Evolutionary conservation across 495 filamentous ascomycete genomes (phyloP), one percentile per base, ranked within the genome.

Genomic region (Polyplosphaeria fusca): DNA sequence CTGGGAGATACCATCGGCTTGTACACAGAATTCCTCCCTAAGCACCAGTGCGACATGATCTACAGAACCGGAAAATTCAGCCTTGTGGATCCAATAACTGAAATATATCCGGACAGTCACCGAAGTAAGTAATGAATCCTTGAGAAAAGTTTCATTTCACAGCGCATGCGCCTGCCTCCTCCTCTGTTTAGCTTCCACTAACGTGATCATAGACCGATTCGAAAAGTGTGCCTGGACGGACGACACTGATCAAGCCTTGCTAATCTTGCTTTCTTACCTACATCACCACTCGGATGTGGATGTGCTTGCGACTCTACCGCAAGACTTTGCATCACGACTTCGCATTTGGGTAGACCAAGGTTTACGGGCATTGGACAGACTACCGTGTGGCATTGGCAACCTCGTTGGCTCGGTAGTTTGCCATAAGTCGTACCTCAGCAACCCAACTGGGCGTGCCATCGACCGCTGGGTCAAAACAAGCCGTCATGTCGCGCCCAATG

Each of bases 1-100:
- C 65, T 79, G 2, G 76, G 76, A 37, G 76, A 79, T 52, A 67
- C 75, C 11, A 71, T 79, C 60, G 76, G 75, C 22, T 64, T 79
- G 30, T 77, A 79, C 67, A 79, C 76, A 40, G 75, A 76, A 53
- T 74, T 75, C 46, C 63, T 75, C 26, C 67, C 71, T 9, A 56
- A 66, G 47, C 14, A 63, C 9, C 16, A 47, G n/a, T 60, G 67
- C 26, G 38, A 60, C 28, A 19, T n/a, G 9, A 47, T 63, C 35
- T 77, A 76, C 52, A 66, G 66, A 14, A 38, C 63, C 7, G 26
- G 62, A 24, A 68, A 49, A n/a, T 75, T 75, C 66, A 68, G 69
- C 30, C 67, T 77, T 25, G 37, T 60, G n/a, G 48, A 52, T 5
- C 59, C 48, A 1, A 42, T 55, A 11, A 74, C 72, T 16, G 71